Evolutionary conservation across 805 yeast species (phyloP), one percentile per base, ranked within the genome.

Genomic region (Candida alai): DNA sequence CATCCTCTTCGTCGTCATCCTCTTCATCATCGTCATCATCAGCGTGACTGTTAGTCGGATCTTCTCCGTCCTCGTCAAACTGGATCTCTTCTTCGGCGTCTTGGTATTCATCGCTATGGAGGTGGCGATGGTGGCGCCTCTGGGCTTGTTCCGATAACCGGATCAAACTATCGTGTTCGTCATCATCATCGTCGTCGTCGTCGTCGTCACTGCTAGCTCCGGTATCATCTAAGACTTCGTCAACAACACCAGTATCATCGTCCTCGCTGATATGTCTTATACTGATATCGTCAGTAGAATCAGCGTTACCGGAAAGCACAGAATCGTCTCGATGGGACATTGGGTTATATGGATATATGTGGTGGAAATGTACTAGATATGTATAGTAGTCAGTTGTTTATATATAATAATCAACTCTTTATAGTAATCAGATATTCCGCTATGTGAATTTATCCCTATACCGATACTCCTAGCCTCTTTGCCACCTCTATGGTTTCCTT

Each of bases 121-220:
- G 9, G 12, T 19, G 21, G 24, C 24, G 21, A 10, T 19, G 21
- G 16, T 30, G 35, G 39, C 57, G 36, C 28, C 48, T 34, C 25
- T 49, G 37, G 10, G 50, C 48, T 32, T 67, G 69, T 11, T 62
- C 68, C 6, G 73, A 58, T 28, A 73, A 46, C 27, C 75, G 48
- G 4, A 47, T 46, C 17, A 73, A 43, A 3, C 67, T 52, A 6
- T 49, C 56, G 11, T 47, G 50, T 21, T 52, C 58, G 13, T 42
- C 45, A 32, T 42, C 54, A 7, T 32, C 30, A 15, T 24, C 11
- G 12, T 23, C 5, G 32, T 23, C 28, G 12, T 22, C 4, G 4
- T 22, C 24, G 12, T 22, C 3, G 4, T 22, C 24, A 15, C n/a
- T n/a, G n/a, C n/a, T n/a, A n/a, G n/a, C n/a, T n/a, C n/a, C n/a